A percentile compares a stretch with the other conserved stretches of the same genome.
Conservation (phyloP, 2,329 filamentous ascomycete genomes). For the Lanzia echinophila region DNA sequence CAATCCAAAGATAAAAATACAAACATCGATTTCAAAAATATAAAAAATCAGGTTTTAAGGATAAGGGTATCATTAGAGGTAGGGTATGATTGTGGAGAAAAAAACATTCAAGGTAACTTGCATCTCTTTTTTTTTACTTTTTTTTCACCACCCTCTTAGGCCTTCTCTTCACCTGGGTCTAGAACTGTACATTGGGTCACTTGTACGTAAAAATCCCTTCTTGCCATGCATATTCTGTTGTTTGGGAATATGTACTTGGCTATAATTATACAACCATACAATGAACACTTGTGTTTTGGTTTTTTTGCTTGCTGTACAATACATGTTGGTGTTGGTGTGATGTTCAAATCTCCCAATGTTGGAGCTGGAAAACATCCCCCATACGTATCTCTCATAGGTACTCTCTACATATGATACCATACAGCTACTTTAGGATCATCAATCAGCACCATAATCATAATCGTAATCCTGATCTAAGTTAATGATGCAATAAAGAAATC, state of each 20-base stretch:
- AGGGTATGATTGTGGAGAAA: neutral
- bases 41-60: neutral
- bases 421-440: no score
- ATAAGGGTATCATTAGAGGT: neutral
- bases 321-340: neutral
- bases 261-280: constrained; percentile 5
- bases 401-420: no score
- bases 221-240: neutral
- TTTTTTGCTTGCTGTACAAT: neutral
- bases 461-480: neutral
- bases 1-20: no score
- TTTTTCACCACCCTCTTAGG: no score
- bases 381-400: no score
- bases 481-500: constrained; percentile 1
- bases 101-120: neutral
- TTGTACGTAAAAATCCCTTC: constrained; percentile 6
- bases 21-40: no score
- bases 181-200: no score
- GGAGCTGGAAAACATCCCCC: no score
- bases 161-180: no score
- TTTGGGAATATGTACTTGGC: constrained; percentile 7
- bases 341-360: no score
- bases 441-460: no score
- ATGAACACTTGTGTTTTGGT: neutral
- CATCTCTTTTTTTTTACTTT: no score